Base-by-base conservation (phyloP, 805 yeast species). In the Hanseniaspora vineae region DNA sequence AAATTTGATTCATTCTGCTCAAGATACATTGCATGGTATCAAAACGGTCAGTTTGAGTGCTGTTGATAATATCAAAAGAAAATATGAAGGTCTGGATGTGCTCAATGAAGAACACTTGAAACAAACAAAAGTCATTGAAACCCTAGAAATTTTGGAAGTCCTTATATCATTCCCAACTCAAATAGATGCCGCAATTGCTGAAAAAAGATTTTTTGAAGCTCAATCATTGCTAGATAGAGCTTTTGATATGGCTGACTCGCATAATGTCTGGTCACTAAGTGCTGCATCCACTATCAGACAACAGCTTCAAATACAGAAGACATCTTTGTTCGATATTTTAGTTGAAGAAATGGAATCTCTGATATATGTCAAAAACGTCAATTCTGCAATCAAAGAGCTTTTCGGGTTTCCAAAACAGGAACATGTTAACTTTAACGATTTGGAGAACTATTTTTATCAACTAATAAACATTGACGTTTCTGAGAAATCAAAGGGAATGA, bases 291-390 rank as follows among this genome's bases (percentile, higher is more conserved):
- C 76, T 13, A 62, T 77, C 6, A 76, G 72, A 49, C 71, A 66
- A 42, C 76, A 75, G 51, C 65, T 82, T 15, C 75, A 76, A 45
- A 58, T 67, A 2, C 88, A 80, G 52, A 71, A 75, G 14, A 77
- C 76, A 49, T 72, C 74, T 40, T 66, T 89, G 31, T 81, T 82
- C 56, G 87, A 81, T 44, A 76, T 77, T 52, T 67, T 89, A 17
- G 67, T 84, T n/a, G 95, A 84, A 52, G 95, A 88, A 56, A 65
- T 87, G 40, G 80, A 77, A 50, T 73, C 71, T 44, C 81, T 84
- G 48, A 66, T 84, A n/a, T 85, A 81, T 55, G 67, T 82, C 40
- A 78, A 77, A 54, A 66, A 61, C 15, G 18, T 50, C 14, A 39
- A 42, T 15, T 37, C 48, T 33, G 56, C 60, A 37, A 53, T 55